phyloP scores from a whole-genome alignment of 768 basidiomycete species.

The Termitomyces sp. region DNA sequence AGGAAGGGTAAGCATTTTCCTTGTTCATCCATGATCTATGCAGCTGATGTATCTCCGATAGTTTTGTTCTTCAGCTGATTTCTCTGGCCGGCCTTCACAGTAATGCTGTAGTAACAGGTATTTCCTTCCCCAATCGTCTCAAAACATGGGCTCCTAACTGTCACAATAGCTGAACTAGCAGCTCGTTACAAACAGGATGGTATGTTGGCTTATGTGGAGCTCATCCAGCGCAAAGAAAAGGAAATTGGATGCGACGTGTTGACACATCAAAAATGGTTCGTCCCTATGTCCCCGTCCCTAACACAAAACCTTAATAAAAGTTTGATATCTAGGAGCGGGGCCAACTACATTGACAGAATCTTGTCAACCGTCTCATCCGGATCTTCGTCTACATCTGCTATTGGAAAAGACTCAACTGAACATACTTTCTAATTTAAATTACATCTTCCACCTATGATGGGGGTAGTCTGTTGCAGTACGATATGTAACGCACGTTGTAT shows the following conservation, averaged over 20 bases:
- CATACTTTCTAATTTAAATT: conserved; percentile 71
- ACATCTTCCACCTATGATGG: not conserved
- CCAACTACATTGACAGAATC: conserved; percentile 87
- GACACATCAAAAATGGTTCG: conserved; percentile 91
- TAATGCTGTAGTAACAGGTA: conserved; percentile 75
- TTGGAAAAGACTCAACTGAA: conserved; percentile 89
- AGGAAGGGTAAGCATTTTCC: conserved; percentile 61
- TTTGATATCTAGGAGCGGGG: conserved; percentile 65
- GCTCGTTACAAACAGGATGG: conserved; percentile 79
- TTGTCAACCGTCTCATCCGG: conserved; percentile 81
- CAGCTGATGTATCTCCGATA: conserved; percentile 23
- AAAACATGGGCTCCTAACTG: not conserved
- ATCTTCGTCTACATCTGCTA: conserved; percentile 80
- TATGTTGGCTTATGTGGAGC: conserved; percentile 90
- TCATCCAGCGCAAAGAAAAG: conserved; percentile 85
- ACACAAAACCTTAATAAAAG: not conserved
- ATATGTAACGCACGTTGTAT: not conserved
- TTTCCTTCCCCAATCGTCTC: conserved; percentile 12
- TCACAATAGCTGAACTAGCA: conserved; percentile 66
- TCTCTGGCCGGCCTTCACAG: conserved; percentile 90
- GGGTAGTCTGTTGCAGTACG: not conserved
- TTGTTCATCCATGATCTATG: not conserved
- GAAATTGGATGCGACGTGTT: conserved; percentile 87
- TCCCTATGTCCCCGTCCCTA: conserved; percentile 3
- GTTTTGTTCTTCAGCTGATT: conserved; percentile 85